Evolutionary conservation across 805 yeast genomes (phyloP).

Genomic region (Starmerella geochares): DNA sequence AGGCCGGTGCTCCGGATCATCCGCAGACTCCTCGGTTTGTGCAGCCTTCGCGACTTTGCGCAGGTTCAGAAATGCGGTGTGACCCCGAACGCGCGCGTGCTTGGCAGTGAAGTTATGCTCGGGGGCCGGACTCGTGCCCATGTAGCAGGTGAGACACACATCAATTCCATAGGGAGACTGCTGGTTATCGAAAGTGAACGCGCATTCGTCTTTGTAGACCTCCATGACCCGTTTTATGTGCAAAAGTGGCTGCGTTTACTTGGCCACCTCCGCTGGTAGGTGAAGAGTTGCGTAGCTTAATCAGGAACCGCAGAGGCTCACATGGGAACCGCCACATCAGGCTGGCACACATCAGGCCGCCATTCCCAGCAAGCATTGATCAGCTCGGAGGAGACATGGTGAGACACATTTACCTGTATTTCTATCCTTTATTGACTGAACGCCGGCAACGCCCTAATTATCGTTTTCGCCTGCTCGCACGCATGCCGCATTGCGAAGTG

Average conservation of each 20-base stretch:
- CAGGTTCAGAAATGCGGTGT: conserved; percentile 51
- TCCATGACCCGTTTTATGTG: conserved; percentile 22
- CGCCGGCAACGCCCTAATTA: no score
- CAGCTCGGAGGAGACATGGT: no score
- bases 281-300: not conserved
- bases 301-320: not conserved
- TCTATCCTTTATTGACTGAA: no score
- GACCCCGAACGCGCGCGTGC: conserved; percentile 47
- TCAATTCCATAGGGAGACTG: conserved; percentile 50
- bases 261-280: not conserved
- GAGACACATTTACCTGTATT: no score
- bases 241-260: not conserved
- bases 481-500: no score
- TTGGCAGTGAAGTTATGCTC: conserved; percentile 49
- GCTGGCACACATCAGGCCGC: no score
- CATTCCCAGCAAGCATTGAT: no score
- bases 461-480: no score
- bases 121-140: conserved; percentile 47
- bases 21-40: conserved; percentile 44
- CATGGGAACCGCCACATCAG: no score
- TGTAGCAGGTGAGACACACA: conserved; percentile 60
- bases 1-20: conserved; percentile 35
- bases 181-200: conserved; percentile 70
- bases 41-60: conserved; percentile 42
- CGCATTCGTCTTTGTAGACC: conserved; percentile 81